Conservation (phyloP, 768 basidiomycete species). For the Calocera viscosa region DNA sequence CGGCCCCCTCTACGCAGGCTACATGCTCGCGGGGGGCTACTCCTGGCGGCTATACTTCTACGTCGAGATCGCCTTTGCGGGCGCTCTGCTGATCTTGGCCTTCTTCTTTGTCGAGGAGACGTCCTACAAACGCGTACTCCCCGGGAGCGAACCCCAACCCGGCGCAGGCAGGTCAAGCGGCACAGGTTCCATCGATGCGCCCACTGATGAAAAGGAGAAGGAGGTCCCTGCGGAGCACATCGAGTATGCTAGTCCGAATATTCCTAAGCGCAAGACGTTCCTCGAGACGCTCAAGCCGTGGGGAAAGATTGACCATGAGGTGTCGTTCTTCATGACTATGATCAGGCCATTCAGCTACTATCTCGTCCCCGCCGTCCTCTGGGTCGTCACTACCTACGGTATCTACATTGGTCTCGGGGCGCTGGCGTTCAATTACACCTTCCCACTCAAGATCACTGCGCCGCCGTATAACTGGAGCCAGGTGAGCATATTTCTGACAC, state of each 20-base stretch:
- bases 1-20: slow-evolving; percentile 9
- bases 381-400: slow-evolving; percentile 11
- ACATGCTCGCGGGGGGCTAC: slow-evolving; percentile 10
- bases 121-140: slow-evolving; percentile 3
- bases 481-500: background rate
- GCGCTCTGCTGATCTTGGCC: slow-evolving; percentile 7
- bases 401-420: slow-evolving; percentile 11
- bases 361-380: slow-evolving; percentile 9
- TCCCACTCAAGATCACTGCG: slow-evolving; percentile 9
- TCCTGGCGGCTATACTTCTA: slow-evolving; percentile 13
- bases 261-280: slow-evolving; percentile 9
- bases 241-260: background rate
- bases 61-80: slow-evolving; percentile 12
- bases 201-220: background rate
- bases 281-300: slow-evolving; percentile 9
- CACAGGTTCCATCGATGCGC: slow-evolving; percentile 7
- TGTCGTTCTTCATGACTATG: slow-evolving; percentile 10
- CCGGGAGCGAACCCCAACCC: background rate
- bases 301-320: slow-evolving; percentile 8
- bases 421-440: slow-evolving; percentile 10
- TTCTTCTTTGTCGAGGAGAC: slow-evolving; percentile 12
- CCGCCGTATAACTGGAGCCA: slow-evolving; percentile 11
- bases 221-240: background rate
- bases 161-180: background rate
- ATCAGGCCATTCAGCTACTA: slow-evolving; percentile 9